Conservation (phyloP, 805 yeast genomes). For the Saccharomyces eubayanus region DNA sequence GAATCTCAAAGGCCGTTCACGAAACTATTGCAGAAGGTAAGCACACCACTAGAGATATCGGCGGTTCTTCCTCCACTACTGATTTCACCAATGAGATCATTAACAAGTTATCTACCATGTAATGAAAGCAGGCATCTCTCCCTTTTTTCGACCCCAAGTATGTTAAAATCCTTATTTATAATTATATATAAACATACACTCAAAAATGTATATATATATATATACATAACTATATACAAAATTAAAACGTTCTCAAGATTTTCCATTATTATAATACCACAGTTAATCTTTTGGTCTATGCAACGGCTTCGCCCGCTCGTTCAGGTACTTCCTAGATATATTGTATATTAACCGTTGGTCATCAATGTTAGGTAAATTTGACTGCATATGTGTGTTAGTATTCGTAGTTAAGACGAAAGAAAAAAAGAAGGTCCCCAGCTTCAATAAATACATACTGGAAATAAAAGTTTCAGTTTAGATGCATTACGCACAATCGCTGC, state of each 20-base stretch:
- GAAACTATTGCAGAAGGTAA: conserved; percentile 84
- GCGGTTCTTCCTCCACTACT: conserved; percentile 82
- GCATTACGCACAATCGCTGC: conserved; percentile 44
- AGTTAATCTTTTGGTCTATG: not conserved
- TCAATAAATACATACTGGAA: conserved; percentile 19
- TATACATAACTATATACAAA: not conserved
- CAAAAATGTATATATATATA: not conserved
- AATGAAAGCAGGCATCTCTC: not conserved
- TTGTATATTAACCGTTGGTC: conserved; percentile 24
- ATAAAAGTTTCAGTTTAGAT: conserved; percentile 26
- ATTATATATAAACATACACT: not conserved
- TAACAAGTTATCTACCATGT: conserved; percentile 41
- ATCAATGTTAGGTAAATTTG: conserved; percentile 14
- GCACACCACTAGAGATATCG: conserved; percentile 79
- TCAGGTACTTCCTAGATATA: conserved; percentile 12
- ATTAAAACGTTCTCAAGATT: not conserved
- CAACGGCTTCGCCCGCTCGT: conserved; percentile 5
- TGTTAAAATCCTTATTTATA: not conserved
- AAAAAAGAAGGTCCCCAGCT: not conserved
- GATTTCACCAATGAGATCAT: conserved; percentile 92
- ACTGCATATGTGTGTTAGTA: conserved; percentile 5
- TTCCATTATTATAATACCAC: not conserved
- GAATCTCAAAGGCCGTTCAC: conserved; percentile 81
- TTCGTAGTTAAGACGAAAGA: not conserved
- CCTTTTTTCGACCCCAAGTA: not conserved